A percentile compares a stretch with the other conserved stretches of the same genome.
Conservation (phyloP, 2,329 filamentous ascomycete genomes). For the Aschersonia sp. region DNA sequence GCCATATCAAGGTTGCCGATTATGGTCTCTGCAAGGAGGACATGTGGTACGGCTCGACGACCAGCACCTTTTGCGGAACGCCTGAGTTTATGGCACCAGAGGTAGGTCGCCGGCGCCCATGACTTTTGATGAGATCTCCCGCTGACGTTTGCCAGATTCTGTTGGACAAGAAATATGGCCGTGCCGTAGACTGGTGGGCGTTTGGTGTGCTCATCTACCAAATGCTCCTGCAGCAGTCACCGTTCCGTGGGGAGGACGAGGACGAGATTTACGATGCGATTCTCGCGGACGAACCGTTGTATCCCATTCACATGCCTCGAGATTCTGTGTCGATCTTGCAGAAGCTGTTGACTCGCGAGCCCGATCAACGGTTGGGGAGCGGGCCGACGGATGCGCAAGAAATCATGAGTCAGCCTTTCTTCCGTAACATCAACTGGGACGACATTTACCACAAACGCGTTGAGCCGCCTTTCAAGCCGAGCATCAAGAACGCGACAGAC, state of each 20-base stretch:
- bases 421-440: constrained; percentile 96
- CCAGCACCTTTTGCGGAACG: constrained; percentile 97
- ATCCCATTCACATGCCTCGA: constrained; percentile 96
- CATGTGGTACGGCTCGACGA: constrained; percentile 98
- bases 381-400: constrained; percentile 96
- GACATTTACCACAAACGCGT: constrained; percentile 95
- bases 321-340: constrained; percentile 96
- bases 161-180: constrained; percentile 94
- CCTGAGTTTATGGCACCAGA: constrained; percentile 99
- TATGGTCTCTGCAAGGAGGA: constrained; percentile 99
- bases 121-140: background rate
- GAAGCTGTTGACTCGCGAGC: constrained; percentile 90
- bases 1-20: constrained; percentile 97
- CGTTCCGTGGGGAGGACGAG: constrained; percentile 96
- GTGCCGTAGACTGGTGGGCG: constrained; percentile 98
- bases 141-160: constrained; percentile 50
- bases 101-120: constrained; percentile 29
- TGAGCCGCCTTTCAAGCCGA: constrained; percentile 74
- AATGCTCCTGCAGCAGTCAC: constrained; percentile 97
- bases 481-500: constrained; percentile 83
- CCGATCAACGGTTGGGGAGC: constrained; percentile 80
- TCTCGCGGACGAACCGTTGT: constrained; percentile 89
- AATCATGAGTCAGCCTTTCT: constrained; percentile 98
- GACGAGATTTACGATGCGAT: constrained; percentile 99
- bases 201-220: constrained; percentile 98